Conservation (phyloP, 345 rosid genomes). For the Salix exigua region DNA sequence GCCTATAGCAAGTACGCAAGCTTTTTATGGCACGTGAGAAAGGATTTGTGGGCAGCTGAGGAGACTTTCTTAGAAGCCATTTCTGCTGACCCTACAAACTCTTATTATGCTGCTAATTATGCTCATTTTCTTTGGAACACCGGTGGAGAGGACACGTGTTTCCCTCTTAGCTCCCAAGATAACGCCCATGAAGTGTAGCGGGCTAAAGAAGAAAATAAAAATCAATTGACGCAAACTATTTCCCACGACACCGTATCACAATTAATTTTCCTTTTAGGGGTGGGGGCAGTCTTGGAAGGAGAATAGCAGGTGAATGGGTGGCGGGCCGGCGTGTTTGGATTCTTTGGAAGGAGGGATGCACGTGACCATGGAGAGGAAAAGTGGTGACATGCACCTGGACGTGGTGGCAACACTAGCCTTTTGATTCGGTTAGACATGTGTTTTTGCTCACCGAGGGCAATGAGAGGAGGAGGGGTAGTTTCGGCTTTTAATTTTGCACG, state of each 20-base stretch:
- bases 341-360: constrained; percentile 10
- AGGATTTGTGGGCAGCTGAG: constrained; percentile 93
- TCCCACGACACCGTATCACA: not conserved
- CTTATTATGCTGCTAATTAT: constrained; percentile 67
- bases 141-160: constrained; percentile 92
- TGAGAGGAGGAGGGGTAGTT: not conserved
- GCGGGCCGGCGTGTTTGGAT: not conserved
- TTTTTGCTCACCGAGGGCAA: not conserved
- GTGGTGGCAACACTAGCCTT: not conserved
- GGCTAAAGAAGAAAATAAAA: not conserved
- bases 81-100: constrained; percentile 65
- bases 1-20: constrained; percentile 72
- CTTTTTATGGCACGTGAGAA: constrained; percentile 74
- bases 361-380: not conserved
- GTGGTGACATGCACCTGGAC: not conserved
- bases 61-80: constrained; percentile 87
- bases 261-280: too few relatives aligned
- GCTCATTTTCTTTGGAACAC: constrained; percentile 96
- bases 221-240: too few relatives aligned
- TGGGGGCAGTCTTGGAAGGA: not conserved
- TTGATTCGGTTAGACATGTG: not conserved
- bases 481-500: constrained; percentile 4
- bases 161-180: constrained; percentile 50
- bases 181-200: constrained; percentile 13
- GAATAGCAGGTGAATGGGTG: not conserved